Base-by-base conservation (phyloP, 2,329 filamentous ascomycete species). In the Clarireedia sp. region DNA sequence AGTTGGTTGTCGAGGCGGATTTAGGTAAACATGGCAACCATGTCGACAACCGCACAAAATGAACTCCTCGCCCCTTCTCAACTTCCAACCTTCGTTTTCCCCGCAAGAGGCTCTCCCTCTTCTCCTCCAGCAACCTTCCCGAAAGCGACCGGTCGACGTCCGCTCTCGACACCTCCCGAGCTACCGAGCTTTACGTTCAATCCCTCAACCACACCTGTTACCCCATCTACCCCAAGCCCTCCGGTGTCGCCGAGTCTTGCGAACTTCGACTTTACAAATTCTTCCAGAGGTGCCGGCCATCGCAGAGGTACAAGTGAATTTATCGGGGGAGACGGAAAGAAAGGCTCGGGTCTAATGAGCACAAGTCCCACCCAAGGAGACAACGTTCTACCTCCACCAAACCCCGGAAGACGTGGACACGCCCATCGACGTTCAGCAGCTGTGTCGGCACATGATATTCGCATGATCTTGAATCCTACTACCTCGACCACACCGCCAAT, bases 251-350 rank as follows among this genome's bases (percentile, higher is more conserved):
- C 79, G 41, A 43, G 47, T 24, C 46, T 48, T 37, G 50, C 55
- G 8, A 54, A 48, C 40, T 54, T 54, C 7, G 47, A 50, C 38
- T 7, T 41, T 4, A 57, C 49, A 40, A 53, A 55, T 19, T 69
- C 74, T 6, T 77, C 83, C 17, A 75, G 81, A 58, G 74, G 79
- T 23, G 72, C 73, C 33, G 83, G 85, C 21, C 87, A 90, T 67
- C 80, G 85, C 64, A 81, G 91, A 65, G 87, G 87, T 53, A 87
- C 84, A 26, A 96, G 90, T 68, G 90, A 96, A 68, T 90, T 95
- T 65, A 87, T 95, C 47, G 89, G 89, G 38, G 88, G 87, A 7
- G 86, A 86, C 63, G 73, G 72, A 17, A 72, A 74, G 64, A 61
- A 71, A 64, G 74, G 56, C n/a, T 53, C 48, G 29, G 82, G 63